Base-by-base conservation (phyloP, 306 rosid species). In the Lablab purpureus region DNA sequence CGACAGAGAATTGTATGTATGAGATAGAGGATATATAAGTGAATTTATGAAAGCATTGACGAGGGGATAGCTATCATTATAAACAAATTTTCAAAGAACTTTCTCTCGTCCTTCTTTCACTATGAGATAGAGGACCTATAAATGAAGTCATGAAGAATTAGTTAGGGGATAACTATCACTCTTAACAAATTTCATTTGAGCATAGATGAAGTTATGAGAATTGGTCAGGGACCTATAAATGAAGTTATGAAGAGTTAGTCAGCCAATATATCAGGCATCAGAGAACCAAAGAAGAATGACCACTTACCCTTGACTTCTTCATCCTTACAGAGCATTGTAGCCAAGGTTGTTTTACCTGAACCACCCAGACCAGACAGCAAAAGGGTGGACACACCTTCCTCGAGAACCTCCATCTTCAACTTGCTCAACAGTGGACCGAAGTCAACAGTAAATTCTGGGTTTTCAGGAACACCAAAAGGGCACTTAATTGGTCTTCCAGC, bases 321-420 rank as follows among this genome's bases (percentile, higher is more conserved):
- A 63, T 88, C 87, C 27, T 54, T 71, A 62, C 88, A 90, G 12
- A 90, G 83, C 82, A 55, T 71, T 6, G 28, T 55, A 3, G 84
- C 94, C 76, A 90, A 55, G 6, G 94, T 86, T 36, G 89, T 82
- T 75, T 90, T 90, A 69, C 91, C 91, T 0, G 75, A 82, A 46
- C 94, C 91, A 0, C 86, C 89, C 6, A 84, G 45, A 47, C 86
- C 94, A 47, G 88, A 88, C 82, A 90, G 64, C 28, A 71, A 83
- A 1, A 80, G 17, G 34, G 69, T 50, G 23, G 75, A 72, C 9
- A 17, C 11, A 3, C 78, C 87, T 0, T 73, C 63, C 63, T 47
- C 56, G 18, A 86, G 78, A 30, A 86, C 79, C 78, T 78, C 81
- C 51, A 7, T 34, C 87, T 85, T 87, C 89, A 88, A 37, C 23